These are phyloP conservation scores for Colletotrichum filicis DNA, from an alignment of 2,329 filamentous ascomycete genomes.

Conservation along the genomic window DNA sequence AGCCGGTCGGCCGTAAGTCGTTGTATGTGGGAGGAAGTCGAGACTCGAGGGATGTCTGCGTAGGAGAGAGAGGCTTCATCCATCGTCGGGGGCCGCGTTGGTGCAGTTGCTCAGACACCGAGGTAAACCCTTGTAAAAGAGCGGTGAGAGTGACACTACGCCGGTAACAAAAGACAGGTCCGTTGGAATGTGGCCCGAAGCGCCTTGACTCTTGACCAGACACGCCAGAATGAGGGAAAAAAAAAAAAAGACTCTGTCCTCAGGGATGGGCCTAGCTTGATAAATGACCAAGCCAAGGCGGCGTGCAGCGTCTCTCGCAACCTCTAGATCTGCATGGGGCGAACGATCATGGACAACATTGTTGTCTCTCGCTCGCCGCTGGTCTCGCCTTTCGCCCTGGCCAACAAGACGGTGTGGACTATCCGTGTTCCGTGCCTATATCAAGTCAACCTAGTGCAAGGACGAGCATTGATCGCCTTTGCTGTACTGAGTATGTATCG, in stretches of 20 bases:
- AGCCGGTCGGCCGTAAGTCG: neutral
- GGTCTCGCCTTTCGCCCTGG: conserved; percentile 1
- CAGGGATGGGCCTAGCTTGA: conserved; percentile 28
- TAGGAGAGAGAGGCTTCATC: neutral
- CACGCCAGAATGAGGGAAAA: neutral
- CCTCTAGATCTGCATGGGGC: conserved; percentile 4
- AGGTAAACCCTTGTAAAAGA: conserved; percentile 19
- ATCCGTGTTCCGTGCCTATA: neutral
- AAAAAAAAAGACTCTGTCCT: neutral
- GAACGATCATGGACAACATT: neutral
- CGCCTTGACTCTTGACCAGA: neutral
- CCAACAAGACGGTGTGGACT: neutral
- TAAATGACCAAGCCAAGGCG: neutral
- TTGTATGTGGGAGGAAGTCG: neutral
- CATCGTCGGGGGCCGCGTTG: neutral
- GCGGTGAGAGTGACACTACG: conserved; percentile 21
- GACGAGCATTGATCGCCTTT: neutral
- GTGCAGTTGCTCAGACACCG: conserved; percentile 10
- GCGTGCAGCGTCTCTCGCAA: conserved; percentile 3
- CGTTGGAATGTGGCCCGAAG: neutral
- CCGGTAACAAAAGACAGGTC: conserved; percentile 6
- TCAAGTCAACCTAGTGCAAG: neutral
- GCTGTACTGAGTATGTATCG: too few relatives aligned
- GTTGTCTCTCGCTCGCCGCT: conserved; percentile 13
- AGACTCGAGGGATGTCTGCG: neutral